phyloP scores from a whole-genome alignment of 2,329 filamentous ascomycete genomes.

The Alternaria sp. region DNA sequence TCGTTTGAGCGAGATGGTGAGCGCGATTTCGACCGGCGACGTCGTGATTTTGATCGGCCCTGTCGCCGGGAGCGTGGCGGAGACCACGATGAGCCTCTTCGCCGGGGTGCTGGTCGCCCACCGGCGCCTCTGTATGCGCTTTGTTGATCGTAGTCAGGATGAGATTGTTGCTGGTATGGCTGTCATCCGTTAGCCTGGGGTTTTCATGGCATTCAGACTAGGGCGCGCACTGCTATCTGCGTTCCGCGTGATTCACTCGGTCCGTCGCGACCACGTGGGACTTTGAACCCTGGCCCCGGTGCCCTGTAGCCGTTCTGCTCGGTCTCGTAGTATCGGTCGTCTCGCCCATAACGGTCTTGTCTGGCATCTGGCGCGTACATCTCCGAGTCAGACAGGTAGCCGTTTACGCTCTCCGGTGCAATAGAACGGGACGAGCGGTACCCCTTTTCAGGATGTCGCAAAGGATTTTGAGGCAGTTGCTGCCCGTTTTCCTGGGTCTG shows the following conservation, averaged over 20 bases:
- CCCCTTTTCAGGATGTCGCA: constrained; percentile 18
- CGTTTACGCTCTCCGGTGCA: constrained; percentile 1
- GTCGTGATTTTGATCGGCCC: constrained; percentile 22
- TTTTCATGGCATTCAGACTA: not conserved
- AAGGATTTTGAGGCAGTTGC: constrained; percentile 2
- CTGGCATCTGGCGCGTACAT: constrained; percentile 34
- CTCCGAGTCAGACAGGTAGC: constrained; percentile 11
- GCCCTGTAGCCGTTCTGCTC: constrained; percentile 28
- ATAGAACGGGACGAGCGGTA: constrained; percentile 10
- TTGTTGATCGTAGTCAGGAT: constrained; percentile 18
- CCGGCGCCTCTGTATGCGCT: not conserved
- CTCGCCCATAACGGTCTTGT: constrained; percentile 24
- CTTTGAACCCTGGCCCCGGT: constrained; percentile 26
- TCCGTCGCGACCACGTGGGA: constrained; percentile 23
- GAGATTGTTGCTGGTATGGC: constrained; percentile 9
- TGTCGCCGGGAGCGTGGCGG: constrained; percentile 34
- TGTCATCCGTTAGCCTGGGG: constrained; percentile 12
- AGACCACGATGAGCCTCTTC: constrained; percentile 42
- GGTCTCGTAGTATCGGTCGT: constrained; percentile 27
- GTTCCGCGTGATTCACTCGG: constrained; percentile 22
- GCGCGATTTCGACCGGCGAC: constrained; percentile 30
- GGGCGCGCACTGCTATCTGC: constrained; percentile 32
- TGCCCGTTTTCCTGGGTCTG: not conserved
- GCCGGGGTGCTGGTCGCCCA: constrained; percentile 30
- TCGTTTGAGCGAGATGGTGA: constrained; percentile 37